Evolutionary conservation across 179 eudicot species (phyloP).

Genomic region (Silene coronaria): DNA sequence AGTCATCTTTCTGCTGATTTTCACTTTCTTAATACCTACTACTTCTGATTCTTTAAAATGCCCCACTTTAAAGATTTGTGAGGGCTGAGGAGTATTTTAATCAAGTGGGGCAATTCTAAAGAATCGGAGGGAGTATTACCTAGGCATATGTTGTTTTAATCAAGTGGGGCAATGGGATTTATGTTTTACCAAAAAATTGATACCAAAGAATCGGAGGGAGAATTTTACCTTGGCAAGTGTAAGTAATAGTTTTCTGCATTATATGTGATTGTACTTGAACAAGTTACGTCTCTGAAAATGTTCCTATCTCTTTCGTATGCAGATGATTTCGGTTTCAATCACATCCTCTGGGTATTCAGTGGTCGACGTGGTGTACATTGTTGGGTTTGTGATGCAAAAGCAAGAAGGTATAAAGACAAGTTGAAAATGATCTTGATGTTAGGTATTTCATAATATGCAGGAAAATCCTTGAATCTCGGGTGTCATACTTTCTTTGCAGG

Average conservation of each 20-base stretch:
- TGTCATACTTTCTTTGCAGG: slow-evolving; percentile 34
- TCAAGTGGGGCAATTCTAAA: too few relatives aligned
- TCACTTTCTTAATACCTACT: not conserved
- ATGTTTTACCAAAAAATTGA: too few relatives aligned
- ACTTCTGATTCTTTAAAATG: too few relatives aligned
- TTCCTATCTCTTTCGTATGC: slow-evolving; percentile 17
- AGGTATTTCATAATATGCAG: not conserved
- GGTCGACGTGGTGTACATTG: slow-evolving; percentile 98
- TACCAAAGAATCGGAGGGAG: too few relatives aligned
- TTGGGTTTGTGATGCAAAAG: slow-evolving; percentile 98
- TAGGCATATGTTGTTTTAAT: too few relatives aligned
- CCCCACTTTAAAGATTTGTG: too few relatives aligned
- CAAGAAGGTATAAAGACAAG: slow-evolving; percentile 58
- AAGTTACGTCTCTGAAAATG: slow-evolving; percentile 4
- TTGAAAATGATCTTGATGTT: not conserved
- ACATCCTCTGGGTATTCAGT: slow-evolving; percentile 93
- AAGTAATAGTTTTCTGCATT: not conserved
- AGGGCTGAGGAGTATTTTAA: too few relatives aligned
- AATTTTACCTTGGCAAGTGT: not conserved
- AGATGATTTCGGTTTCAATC: slow-evolving; percentile 94
- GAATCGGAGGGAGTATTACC: too few relatives aligned
- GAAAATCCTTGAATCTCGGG: not conserved
- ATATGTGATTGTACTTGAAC: not conserved
- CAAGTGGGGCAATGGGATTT: too few relatives aligned
- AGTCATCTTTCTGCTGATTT: not conserved